Base-by-base conservation (phyloP, 1,284 basidiomycete genomes). In the Pseudomicrostroma phylloplanum region DNA sequence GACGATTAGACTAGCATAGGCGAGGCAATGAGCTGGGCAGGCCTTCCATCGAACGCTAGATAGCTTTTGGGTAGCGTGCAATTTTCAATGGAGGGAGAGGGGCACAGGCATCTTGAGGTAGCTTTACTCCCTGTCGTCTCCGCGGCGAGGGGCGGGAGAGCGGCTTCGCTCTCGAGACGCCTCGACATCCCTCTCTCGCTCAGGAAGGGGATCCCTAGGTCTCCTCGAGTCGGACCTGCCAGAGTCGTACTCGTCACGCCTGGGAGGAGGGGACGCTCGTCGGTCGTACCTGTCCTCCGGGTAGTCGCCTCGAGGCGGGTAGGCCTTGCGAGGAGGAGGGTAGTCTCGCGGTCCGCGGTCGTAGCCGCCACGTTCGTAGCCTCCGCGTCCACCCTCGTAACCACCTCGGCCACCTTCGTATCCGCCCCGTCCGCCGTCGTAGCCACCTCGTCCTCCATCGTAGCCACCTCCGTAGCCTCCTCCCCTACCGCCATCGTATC, bases 211-310 rank as follows among this genome's bases (percentile, higher is more conserved):
- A 36, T 36, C 30, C 9, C 30, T 36, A 36, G 30, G 30, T 9
- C 30, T 36, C 30, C 30, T 36, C 30, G 30, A 36, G 30, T 36
- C 30, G 3, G 30, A 36, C 9, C 30, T 36, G 43, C 21, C 43
- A 48, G 15, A 17, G 43, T 48, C 43, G 51, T 54, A 21, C 19
- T 25, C 51, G 51, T 26, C 51, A 15, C 51, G 51, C 46, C n/a
- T n/a, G 26, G 51, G 51, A 54, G 51, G 51, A 54, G 51, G 51
- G 51, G 43, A 21, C 6, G 43, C 43, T n/a, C 43, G 43, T 21
- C 43, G 15, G 43, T 48, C 43, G 43, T 48, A 36, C 30, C 30
- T 21, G 43, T 48, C 43, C 17, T 48, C 15, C 12, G 43, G 43
- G 43, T 48, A 36, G 30, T 36, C 30, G 30, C 30, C 43, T 4